Conservation (phyloP, 768 basidiomycete species). For the Obba rivulosa region DNA sequence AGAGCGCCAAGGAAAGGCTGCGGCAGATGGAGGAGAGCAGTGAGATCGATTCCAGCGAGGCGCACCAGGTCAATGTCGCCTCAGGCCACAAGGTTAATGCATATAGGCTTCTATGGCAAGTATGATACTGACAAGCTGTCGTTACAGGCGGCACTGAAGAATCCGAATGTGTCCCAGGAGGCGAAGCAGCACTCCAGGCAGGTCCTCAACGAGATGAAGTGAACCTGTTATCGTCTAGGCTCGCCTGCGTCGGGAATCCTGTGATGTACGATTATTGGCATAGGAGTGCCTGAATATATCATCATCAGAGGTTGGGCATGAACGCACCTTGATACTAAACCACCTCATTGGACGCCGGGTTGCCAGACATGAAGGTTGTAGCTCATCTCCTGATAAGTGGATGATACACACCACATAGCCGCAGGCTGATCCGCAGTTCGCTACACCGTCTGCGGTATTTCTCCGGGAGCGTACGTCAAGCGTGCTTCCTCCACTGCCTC, state of each 20-base stretch:
- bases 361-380: too few relatives aligned
- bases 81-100: slow-evolving; percentile 13
- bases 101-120: too few relatives aligned
- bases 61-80: slow-evolving; percentile 13
- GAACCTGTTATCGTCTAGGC: neutral
- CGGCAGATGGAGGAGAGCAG: slow-evolving; percentile 26
- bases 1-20: slow-evolving; percentile 38
- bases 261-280: neutral
- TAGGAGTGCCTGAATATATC: neutral
- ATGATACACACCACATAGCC: too few relatives aligned
- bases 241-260: neutral
- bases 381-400: too few relatives aligned
- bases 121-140: too few relatives aligned
- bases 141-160: slow-evolving; percentile 49
- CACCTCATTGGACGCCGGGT: too few relatives aligned
- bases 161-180: slow-evolving; percentile 50
- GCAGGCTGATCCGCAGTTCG: too few relatives aligned
- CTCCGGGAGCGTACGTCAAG: too few relatives aligned
- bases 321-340: too few relatives aligned
- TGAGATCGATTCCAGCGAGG: slow-evolving; percentile 9
- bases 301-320: neutral
- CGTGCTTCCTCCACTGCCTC: too few relatives aligned
- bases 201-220: slow-evolving; percentile 35
- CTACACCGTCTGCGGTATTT: too few relatives aligned
- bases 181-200: slow-evolving; percentile 46